phyloP scores from a whole-genome alignment of 2,329 filamentous ascomycete species.

The Beauveria pseudobassiana region DNA sequence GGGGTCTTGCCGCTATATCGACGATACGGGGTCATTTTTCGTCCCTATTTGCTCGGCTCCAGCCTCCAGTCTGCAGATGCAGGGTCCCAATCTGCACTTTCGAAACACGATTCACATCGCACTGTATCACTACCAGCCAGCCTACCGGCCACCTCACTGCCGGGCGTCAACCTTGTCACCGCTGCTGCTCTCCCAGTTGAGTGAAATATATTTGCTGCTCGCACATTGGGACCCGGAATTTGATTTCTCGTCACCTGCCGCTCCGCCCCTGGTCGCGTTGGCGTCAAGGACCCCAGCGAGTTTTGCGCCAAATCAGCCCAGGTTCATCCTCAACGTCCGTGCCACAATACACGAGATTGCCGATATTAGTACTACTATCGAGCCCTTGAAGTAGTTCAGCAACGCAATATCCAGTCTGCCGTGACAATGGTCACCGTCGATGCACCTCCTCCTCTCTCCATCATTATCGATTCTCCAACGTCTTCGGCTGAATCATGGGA shows the following conservation, averaged over 20 bases:
- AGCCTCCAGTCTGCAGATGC: slow-evolving; percentile 3
- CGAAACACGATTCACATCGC: slow-evolving; percentile 11
- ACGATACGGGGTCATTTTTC: background rate
- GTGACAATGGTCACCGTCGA: background rate
- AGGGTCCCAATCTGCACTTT: slow-evolving; percentile 1
- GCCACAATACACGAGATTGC: slow-evolving; percentile 7
- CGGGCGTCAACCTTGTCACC: background rate
- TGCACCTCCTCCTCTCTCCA: slow-evolving; percentile 1
- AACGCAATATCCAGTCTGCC: background rate
- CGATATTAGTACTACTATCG: background rate
- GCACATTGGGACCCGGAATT: background rate
- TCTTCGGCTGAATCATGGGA: slow-evolving; percentile 7
- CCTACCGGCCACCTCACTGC: background rate
- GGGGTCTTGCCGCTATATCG: background rate
- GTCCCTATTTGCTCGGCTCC: background rate
- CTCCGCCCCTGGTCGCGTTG: background rate
- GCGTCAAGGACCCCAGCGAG: background rate
- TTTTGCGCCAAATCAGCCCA: background rate
- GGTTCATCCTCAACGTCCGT: slow-evolving; percentile 6
- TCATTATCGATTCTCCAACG: slow-evolving; percentile 1
- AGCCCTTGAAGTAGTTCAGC: background rate
- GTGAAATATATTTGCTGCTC: background rate
- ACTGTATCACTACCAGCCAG: background rate
- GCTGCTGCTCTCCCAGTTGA: background rate
- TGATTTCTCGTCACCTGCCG: background rate